phyloP scores from a whole-genome alignment of 352 stramenopile genomes.

The Pythium dissimile region DNA sequence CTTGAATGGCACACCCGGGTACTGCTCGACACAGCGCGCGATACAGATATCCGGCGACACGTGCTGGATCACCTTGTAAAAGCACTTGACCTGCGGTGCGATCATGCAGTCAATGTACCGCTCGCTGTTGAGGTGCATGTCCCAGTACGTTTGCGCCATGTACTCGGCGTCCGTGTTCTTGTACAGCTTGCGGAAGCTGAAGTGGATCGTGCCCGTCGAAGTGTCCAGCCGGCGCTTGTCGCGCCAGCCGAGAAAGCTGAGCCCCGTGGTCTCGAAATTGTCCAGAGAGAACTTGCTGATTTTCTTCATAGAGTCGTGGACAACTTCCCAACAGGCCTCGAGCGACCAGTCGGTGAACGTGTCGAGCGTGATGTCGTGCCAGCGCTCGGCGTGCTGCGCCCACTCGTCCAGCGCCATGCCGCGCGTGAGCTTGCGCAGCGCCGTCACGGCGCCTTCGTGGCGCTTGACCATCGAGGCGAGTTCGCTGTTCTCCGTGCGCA shows the following conservation, averaged over 20 bases:
- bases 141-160: background rate
- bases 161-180: background rate
- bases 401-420: background rate
- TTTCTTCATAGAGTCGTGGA: background rate
- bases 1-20: background rate
- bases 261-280: conserved; percentile 1
- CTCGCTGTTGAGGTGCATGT: conserved; percentile 5
- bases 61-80: conserved; percentile 13
- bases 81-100: conserved; percentile 4
- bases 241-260: conserved; percentile 13
- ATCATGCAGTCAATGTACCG: conserved; percentile 1
- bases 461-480: background rate
- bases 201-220: conserved; percentile 2
- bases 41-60: conserved; percentile 11
- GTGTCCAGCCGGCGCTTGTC: conserved; percentile 8
- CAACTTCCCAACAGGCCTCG: background rate
- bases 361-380: background rate
- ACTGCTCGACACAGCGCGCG: conserved; percentile 11
- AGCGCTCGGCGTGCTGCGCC: background rate
- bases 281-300: conserved; percentile 1
- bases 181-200: conserved; percentile 13
- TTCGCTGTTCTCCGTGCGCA: background rate
- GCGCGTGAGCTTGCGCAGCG: background rate
- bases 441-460: background rate
- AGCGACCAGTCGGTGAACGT: conserved; percentile 1